These are phyloP conservation scores for Gilbertella persicaria DNA, from an alignment of 371 early-diverging fungal species.

Conservation along the genomic window DNA sequence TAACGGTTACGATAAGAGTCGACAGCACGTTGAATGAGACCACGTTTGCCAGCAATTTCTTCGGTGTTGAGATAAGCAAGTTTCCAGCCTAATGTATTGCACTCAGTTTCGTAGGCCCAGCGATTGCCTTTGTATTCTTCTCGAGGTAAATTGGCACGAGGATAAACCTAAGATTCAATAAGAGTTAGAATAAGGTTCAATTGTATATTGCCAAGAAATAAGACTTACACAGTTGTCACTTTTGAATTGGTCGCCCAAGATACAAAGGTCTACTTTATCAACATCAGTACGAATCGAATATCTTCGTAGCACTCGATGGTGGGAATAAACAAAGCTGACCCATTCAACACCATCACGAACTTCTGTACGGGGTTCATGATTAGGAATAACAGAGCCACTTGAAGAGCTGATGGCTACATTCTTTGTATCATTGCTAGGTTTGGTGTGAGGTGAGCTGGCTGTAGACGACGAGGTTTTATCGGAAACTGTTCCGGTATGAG, in stretches of 20 bases:
- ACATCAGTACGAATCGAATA: slow-evolving; percentile 80
- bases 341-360: slow-evolving; percentile 60
- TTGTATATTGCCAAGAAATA: background rate
- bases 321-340: slow-evolving; percentile 64
- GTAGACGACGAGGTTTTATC: slow-evolving; percentile 8
- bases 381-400: slow-evolving; percentile 19
- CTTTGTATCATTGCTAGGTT: background rate
- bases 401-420: background rate
- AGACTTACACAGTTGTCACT: slow-evolving; percentile 37
- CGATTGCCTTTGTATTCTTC: slow-evolving; percentile 82
- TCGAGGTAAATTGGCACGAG: slow-evolving; percentile 68
- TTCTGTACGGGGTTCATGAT: slow-evolving; percentile 30
- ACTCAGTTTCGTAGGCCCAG: slow-evolving; percentile 37
- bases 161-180: slow-evolving; percentile 31
- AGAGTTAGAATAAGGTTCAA: background rate
- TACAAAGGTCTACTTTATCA: slow-evolving; percentile 53
- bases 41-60: slow-evolving; percentile 82
- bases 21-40: slow-evolving; percentile 91
- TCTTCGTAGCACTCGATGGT: slow-evolving; percentile 55
- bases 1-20: slow-evolving; percentile 89
- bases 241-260: slow-evolving; percentile 31
- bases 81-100: slow-evolving; percentile 39
- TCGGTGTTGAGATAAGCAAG: slow-evolving; percentile 70
- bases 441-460: background rate
- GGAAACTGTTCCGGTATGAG: background rate